Conservation (phyloP, 2,329 filamentous ascomycete species). For the Chaetomium olivaceum region DNA sequence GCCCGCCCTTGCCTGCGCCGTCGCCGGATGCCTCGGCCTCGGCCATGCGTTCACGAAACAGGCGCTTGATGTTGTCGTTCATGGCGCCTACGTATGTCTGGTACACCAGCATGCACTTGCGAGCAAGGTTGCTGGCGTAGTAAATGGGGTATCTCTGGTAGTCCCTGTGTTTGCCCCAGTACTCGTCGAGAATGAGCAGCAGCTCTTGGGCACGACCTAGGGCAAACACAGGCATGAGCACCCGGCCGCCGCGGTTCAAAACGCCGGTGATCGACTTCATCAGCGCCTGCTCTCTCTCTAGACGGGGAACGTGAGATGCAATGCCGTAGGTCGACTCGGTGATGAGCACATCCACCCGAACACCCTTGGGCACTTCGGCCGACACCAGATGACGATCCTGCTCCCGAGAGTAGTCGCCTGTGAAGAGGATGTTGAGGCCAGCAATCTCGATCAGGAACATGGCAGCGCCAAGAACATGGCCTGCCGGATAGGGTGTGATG, state of each 20-base stretch:
- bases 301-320: constrained; percentile 84
- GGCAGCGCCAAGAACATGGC: constrained; percentile 94
- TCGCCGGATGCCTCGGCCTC: constrained; percentile 82
- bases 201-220: constrained; percentile 92
- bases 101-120: constrained; percentile 98
- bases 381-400: constrained; percentile 95
- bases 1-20: constrained; percentile 72
- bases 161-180: constrained; percentile 87
- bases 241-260: constrained; percentile 86
- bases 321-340: constrained; percentile 98
- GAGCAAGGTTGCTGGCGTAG: constrained; percentile 91
- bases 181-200: constrained; percentile 92
- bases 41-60: constrained; percentile 91
- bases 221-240: constrained; percentile 93
- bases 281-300: constrained; percentile 87
- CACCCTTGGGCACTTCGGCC: constrained; percentile 80
- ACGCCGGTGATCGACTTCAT: constrained; percentile 95
- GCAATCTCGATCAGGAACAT: constrained; percentile 99
- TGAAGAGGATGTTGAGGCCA: constrained; percentile 94
- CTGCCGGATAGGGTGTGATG: constrained; percentile 94
- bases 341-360: constrained; percentile 95
- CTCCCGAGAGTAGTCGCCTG: constrained; percentile 94
- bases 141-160: constrained; percentile 93
- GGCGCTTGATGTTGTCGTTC: constrained; percentile 97
- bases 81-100: constrained; percentile 97